phyloP scores from a whole-genome alignment of 2,329 filamentous ascomycete species.

The Scedosporium dehoogii region DNA sequence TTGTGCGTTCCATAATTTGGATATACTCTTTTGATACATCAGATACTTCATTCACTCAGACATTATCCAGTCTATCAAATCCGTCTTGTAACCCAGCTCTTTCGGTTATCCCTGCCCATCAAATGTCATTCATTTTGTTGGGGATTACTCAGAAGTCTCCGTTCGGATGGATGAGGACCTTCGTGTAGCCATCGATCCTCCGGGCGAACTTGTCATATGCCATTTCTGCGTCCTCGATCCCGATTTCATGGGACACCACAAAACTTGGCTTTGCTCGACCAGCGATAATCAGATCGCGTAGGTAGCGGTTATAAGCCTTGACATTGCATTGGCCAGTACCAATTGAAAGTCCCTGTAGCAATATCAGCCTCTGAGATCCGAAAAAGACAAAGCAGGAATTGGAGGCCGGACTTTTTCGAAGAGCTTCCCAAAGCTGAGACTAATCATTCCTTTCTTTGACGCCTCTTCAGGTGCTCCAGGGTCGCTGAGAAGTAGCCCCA shows the following conservation, averaged over 20 bases:
- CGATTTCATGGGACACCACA: constrained; percentile 55
- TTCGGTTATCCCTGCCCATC: too few species aligned
- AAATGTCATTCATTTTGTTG: too few species aligned
- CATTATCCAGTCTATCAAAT: too few species aligned
- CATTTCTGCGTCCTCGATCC: constrained; percentile 47
- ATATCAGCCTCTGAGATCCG: not conserved
- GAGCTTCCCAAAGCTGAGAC: constrained; percentile 56
- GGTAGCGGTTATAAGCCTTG: constrained; percentile 56
- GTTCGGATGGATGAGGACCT: constrained; percentile 58
- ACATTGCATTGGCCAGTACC: constrained; percentile 59
- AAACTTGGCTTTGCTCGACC: constrained; percentile 57
- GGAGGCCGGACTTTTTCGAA: constrained; percentile 49
- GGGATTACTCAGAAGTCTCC: constrained; percentile 23
- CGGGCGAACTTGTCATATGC: constrained; percentile 60
- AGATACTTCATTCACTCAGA: too few species aligned
- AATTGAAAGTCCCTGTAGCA: constrained; percentile 41
- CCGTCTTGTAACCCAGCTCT: too few species aligned
- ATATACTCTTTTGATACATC: too few species aligned
- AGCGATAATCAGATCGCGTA: constrained; percentile 55
- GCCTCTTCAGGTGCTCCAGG: constrained; percentile 54
- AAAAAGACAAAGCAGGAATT: not conserved
- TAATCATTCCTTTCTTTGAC: constrained; percentile 50
- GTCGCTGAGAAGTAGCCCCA: constrained; percentile 25
- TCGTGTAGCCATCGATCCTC: constrained; percentile 56
- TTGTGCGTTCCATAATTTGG: too few species aligned